Percentiles rank a stretch among this genome's conserved stretches.
phyloP scores from a whole-genome alignment of 2,329 filamentous ascomycete genomes.

The Aspergillus aculeatus region DNA sequence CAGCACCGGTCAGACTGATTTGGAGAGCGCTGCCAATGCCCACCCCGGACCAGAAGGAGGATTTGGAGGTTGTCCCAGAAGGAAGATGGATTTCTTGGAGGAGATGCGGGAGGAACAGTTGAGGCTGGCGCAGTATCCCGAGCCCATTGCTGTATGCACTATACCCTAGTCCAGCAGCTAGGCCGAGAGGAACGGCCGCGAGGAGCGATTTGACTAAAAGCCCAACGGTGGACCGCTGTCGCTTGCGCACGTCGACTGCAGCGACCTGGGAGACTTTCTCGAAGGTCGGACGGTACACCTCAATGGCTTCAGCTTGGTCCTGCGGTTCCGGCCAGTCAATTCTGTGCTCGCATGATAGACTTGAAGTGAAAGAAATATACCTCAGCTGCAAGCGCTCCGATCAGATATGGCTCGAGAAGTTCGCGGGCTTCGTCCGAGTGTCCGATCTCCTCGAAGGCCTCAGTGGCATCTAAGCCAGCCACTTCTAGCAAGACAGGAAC shows the following conservation, averaged over 20 bases:
- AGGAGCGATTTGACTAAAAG: too few relatives aligned
- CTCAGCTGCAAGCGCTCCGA: conserved; percentile 31
- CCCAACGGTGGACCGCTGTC: conserved; percentile 3
- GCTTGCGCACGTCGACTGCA: conserved; percentile 16
- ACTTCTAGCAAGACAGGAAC: conserved; percentile 38
- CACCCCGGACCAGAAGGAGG: conserved; percentile 20
- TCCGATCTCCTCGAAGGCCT: conserved; percentile 42
- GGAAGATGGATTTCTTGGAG: too few relatives aligned
- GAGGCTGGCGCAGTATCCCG: too few relatives aligned
- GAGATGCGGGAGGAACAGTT: too few relatives aligned
- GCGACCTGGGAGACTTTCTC: conserved; percentile 22
- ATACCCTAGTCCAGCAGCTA: too few relatives aligned
- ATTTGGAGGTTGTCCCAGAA: neutral
- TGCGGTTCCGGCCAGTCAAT: neutral
- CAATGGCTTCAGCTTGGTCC: conserved; percentile 21
- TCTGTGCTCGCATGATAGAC: too few relatives aligned
- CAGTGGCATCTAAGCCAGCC: conserved; percentile 43
- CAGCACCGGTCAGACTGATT: conserved; percentile 17
- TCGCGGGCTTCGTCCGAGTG: conserved; percentile 47
- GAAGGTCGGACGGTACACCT: conserved; percentile 22
- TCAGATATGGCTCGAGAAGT: conserved; percentile 33
- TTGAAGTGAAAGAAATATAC: conserved; percentile 3
- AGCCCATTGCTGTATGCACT: too few relatives aligned
- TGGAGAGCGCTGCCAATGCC: conserved; percentile 23
- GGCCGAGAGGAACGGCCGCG: too few relatives aligned